phyloP scores from a whole-genome alignment of 2,329 filamentous ascomycete species.

The Byssoonygena ceratinophila region DNA sequence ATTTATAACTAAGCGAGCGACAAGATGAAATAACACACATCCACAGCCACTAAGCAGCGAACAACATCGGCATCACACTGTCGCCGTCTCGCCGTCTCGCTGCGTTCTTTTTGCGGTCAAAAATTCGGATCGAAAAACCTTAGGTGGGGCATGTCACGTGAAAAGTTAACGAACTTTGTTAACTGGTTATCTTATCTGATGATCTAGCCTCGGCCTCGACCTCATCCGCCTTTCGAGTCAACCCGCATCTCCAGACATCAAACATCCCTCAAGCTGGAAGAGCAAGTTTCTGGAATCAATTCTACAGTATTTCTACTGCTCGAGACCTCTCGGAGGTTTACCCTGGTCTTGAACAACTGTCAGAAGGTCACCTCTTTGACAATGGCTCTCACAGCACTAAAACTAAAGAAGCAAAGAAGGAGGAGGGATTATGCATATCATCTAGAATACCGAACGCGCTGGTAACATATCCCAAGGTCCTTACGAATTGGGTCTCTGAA shows the following conservation, averaged over 20 bases:
- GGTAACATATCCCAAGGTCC: slow-evolving; percentile 40
- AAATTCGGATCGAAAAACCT: background rate
- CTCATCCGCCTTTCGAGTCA: too few relatives aligned
- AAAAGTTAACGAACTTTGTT: too few relatives aligned
- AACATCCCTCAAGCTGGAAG: too few relatives aligned
- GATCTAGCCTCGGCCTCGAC: slow-evolving; percentile 1
- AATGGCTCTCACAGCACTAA: slow-evolving; percentile 24
- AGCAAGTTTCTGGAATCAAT: too few relatives aligned
- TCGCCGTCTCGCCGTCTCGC: too few relatives aligned
- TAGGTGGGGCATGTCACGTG: too few relatives aligned
- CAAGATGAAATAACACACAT: background rate
- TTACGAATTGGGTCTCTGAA: background rate
- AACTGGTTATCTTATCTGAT: slow-evolving; percentile 13
- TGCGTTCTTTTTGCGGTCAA: background rate
- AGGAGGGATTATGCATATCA: slow-evolving; percentile 65
- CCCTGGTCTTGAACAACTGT: background rate
- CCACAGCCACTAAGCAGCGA: too few relatives aligned
- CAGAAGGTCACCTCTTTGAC: background rate
- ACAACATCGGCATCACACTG: too few relatives aligned
- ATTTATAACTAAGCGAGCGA: background rate
- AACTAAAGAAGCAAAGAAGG: slow-evolving; percentile 50
- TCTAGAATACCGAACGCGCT: slow-evolving; percentile 76
- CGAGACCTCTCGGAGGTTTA: too few relatives aligned
- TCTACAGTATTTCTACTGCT: too few relatives aligned
- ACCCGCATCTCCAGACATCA: too few relatives aligned